Conservation (phyloP, 441 rosid genomes). For the Isatis lusitanica region DNA sequence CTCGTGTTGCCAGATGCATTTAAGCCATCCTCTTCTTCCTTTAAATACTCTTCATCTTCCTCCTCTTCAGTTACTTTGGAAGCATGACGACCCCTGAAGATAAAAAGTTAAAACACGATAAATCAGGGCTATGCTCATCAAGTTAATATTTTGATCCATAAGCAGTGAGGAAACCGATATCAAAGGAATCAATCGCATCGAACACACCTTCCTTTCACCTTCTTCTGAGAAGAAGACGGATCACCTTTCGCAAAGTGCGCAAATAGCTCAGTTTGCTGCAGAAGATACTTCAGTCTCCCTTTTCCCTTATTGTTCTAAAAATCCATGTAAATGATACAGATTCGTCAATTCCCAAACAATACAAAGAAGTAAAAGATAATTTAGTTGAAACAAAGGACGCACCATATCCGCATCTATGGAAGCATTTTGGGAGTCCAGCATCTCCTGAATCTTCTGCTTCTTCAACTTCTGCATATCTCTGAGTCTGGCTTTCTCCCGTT, state of each 20-base stretch:
- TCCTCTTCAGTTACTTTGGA: slow-evolving; percentile 95
- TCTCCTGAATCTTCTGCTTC: slow-evolving; percentile 92
- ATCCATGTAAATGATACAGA: slow-evolving; percentile 11
- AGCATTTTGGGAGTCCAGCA: slow-evolving; percentile 88
- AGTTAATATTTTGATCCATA: background rate
- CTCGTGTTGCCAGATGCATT: slow-evolving; percentile 83
- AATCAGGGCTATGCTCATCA: slow-evolving; percentile 6
- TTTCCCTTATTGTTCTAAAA: slow-evolving; percentile 82
- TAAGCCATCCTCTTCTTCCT: slow-evolving; percentile 92
- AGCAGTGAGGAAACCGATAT: background rate
- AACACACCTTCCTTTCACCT: slow-evolving; percentile 78
- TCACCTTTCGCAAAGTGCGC: slow-evolving; percentile 95
- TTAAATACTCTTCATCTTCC: slow-evolving; percentile 93
- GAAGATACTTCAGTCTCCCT: slow-evolving; percentile 87
- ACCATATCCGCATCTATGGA: slow-evolving; percentile 96
- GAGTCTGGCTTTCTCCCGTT: slow-evolving; percentile 85
- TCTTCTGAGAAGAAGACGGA: slow-evolving; percentile 71
- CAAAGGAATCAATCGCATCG: background rate
- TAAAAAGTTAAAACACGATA: background rate
- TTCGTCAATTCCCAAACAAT: background rate
- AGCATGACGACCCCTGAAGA: slow-evolving; percentile 86
- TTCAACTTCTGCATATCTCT: slow-evolving; percentile 86
- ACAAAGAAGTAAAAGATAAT: background rate
- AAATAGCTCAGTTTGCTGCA: slow-evolving; percentile 97
- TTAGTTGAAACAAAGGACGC: slow-evolving; percentile 5